Conservation (phyloP, 352 stramenopile genomes). For the Stephanocyclus meneghinianus region DNA sequence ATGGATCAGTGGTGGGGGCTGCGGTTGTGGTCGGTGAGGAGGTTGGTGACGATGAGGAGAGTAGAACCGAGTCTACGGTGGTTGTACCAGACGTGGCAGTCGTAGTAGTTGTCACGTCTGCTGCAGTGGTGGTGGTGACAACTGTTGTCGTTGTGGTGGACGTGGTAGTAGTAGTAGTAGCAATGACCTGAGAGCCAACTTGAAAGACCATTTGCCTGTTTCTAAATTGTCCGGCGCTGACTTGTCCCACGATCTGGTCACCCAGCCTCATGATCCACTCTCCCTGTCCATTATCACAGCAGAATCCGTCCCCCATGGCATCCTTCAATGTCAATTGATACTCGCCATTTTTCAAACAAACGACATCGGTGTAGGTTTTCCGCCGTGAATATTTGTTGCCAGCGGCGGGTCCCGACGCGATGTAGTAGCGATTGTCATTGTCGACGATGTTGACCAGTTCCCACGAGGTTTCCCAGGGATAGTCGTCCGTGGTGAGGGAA, state of each 20-base stretch:
- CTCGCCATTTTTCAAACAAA: not conserved
- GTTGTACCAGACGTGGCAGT: not conserved
- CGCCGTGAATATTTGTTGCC: not conserved
- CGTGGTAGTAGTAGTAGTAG: not conserved
- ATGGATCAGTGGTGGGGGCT: not conserved
- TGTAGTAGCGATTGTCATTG: not conserved
- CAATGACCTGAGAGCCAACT: not conserved
- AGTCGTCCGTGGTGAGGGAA: not conserved
- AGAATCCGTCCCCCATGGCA: slow-evolving; percentile 9
- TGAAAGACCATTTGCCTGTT: not conserved
- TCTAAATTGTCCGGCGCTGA: not conserved
- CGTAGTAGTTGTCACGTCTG: not conserved
- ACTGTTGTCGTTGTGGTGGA: not conserved
- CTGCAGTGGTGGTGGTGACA: not conserved
- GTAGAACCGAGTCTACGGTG: not conserved
- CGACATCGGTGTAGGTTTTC: not conserved
- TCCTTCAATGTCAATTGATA: not conserved
- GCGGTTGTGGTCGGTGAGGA: too few relatives aligned
- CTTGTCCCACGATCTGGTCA: not conserved
- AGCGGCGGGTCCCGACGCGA: not conserved
- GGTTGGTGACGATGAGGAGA: not conserved
- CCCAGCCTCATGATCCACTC: not conserved
- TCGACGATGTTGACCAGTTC: not conserved
- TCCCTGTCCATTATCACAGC: not conserved
- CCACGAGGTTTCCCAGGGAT: slow-evolving; percentile 11